Base-by-base conservation (phyloP, 2,329 filamentous ascomycete species). In the Xylariales sp. region DNA sequence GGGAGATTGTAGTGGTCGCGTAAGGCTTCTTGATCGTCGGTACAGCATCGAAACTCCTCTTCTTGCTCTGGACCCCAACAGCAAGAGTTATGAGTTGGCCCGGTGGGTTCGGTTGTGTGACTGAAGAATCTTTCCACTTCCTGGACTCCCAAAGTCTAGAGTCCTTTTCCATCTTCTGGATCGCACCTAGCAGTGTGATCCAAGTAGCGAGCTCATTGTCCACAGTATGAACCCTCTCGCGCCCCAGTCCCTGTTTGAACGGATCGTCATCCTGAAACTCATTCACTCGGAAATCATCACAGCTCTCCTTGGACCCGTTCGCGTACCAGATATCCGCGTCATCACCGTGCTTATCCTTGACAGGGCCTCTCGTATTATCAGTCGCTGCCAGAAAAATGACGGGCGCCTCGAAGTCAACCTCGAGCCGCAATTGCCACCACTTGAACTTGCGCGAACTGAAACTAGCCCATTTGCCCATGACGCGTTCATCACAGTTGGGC, bases 1-100 rank as follows among this genome's bases (percentile, higher is more conserved):
- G 74, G 41, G 69, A 75, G 45, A 78, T 73, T n/a, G 73, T 72
- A 0, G 69, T 76, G 0, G 70, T 76, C 3, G 62, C 63, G 39
- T 60, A 65, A 0, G 61, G 63, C 40, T 56, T 59, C 28, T 47
- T 52, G 27, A 54, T 42, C 12, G 46, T 25, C 6, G 55, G 54
- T 40, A 56, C 55, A 19, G 50, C 50, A 36, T 57, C 52, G 45
- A 49, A 55, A 5, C 49, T 53, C 20, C 46, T 19, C 7, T 24
- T 49, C 29, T 55, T 50, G 8, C 43, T 42, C 32, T 55, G 50
- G 3, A 53, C 40, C 4, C 45, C 47, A 7, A 55, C 47, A n/a
- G 48, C 48, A n/a, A 55, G 34, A 1, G 45, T 49, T 10, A 43
- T 43, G 6, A 12, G 5, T 6, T 19, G 5, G 5, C 12, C 22